Base-by-base conservation (phyloP, 2,329 filamentous ascomycete genomes). In the Lachnellula subtilissima region DNA sequence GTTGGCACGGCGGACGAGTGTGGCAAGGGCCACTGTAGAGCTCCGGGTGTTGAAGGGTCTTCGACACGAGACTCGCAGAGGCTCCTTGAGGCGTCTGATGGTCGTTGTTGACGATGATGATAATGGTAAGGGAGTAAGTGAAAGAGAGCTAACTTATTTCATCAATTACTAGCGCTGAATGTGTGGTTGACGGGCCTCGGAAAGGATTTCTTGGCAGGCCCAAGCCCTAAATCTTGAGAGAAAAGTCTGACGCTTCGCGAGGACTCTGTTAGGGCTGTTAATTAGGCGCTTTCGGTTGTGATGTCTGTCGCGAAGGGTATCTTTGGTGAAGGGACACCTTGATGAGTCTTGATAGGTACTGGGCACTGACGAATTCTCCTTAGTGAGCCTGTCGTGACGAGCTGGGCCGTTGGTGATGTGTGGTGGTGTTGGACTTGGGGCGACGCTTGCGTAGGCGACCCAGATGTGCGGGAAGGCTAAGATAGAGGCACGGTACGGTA, bases 401-500 rank as follows among this genome's bases (percentile, higher is more conserved):
- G 28, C 54, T 56, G 50, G 50, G 48, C 43, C 48, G 47, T 53
- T 52, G 54, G 14, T 40, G 52, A 50, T 49, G 54, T 50, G 54
- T 40, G 42, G 36, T 49, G 43, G n/a, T 36, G 36, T 50, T 53
- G 54, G 53, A 51, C 15, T 45, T 48, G 36, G 53, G 58, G 54
- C 37, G 54, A 62, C 58, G 64, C 62, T 65, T 65, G 63, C 55
- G 53, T 62, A 62, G 61, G 60, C 61, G 62, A 67, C 59, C 64
- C 62, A 66, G 52, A 59, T 48, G 54, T 36, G 52, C 52, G 64
- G 65, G 59, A 63, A 53, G 58, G 50, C 62, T 63, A 57, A 49
- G 43, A 59, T 62, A 46, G 62, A 60, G 54, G 49, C 35, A 54
- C 52, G 53, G 50, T 54, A 56, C 25, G 25, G 28, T 32, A 32